Evolutionary conservation across 1,284 basidiomycete species (phyloP), one percentile per base, ranked within the genome.

Genomic region (Porogramme epimiltina): DNA sequence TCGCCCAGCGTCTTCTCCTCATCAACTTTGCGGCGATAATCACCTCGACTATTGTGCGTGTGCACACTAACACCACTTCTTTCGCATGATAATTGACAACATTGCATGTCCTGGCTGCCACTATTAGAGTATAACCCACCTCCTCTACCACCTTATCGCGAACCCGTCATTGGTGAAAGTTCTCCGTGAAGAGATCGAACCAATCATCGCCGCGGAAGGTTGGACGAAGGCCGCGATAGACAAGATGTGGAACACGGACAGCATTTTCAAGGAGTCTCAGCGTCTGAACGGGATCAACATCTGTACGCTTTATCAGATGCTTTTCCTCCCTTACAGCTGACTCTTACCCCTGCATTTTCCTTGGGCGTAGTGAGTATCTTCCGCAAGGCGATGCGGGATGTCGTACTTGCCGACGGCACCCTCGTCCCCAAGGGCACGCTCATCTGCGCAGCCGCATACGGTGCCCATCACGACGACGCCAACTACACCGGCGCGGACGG

Each of bases 201-300:
- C 49, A 1, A 64, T 73, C 2, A 51, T 74, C 9, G 48, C 54
- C 0, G 59, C 64, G 31, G 69, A 77, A 15, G 77, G 78, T 0
- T 77, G 77, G 74, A 74, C 71, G 0, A 78, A 77, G 56, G 56
- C 54, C 0, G 66, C 72, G 0, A 62, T 81, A 45, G 60, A 57
- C 10, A 76, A 74, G 43, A 72, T 81, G 72, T 62, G 63, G 45
- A 76, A 76, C 49, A 55, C 80, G 19, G 79, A 82, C 54, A 81
- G 78, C 52, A 79, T 81, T 59, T 54, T 82, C 41, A 72, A 75
- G 44, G 78, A 80, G 55, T 70, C 72, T 1, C 70, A 72, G 50
- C 67, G 79, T 9, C 52, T 70, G 28, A 70, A 70, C 40, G 71
- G 69, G 0, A 55, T 69, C 24, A 62, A 51, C 50, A 31, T 44